Percentiles rank a stretch among this genome's conserved stretches.
Evolutionary conservation across 78 protist species (phyloP).

Genomic region (Chrysochromulina parva): DNA sequence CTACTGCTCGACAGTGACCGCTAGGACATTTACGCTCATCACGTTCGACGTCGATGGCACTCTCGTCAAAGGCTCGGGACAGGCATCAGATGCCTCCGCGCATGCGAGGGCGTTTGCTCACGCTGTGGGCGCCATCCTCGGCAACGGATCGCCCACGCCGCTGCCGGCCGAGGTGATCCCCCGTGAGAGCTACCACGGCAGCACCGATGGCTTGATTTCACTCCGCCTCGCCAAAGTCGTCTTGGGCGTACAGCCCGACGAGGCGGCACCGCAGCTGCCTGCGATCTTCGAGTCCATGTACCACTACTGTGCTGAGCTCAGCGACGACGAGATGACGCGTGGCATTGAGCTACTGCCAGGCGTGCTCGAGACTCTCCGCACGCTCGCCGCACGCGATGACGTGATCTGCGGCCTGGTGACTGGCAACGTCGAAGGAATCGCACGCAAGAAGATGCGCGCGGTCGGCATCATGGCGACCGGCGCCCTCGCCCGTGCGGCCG

Average conservation of each 20-base stretch:
- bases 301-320: background rate
- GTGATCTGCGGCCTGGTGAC: background rate
- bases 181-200: background rate
- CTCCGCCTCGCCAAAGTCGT: background rate
- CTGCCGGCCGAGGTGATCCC: background rate
- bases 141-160: background rate
- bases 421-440: background rate
- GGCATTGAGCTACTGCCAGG: background rate
- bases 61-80: background rate
- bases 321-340: background rate
- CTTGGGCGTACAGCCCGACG: background rate
- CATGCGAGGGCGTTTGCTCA: background rate
- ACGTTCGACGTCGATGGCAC: conserved; percentile 7
- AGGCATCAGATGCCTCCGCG: background rate
- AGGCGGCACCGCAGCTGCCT: background rate
- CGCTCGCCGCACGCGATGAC: background rate
- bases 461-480: background rate
- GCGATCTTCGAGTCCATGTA: background rate
- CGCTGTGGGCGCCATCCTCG: background rate
- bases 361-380: background rate
- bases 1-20: no score
- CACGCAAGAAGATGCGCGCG: conserved; percentile 10
- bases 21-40: background rate
- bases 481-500: background rate
- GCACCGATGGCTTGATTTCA: background rate